Evolutionary conservation across 345 rosid genomes (phyloP).

Genomic region (Citrus medica): DNA sequence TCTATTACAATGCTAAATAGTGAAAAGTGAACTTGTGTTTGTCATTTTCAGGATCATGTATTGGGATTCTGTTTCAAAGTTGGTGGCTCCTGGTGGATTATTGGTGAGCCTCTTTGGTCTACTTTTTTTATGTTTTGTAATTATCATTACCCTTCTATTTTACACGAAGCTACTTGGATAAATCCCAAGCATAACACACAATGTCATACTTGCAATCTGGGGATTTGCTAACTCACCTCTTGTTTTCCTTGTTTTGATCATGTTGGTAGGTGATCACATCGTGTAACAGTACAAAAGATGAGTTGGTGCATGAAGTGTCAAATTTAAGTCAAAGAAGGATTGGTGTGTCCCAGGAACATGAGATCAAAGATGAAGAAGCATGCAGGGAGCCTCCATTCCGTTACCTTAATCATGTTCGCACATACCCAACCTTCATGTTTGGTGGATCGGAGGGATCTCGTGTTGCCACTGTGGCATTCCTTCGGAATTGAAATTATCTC

Average conservation of each 20-base stretch:
- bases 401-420: constrained; percentile 74
- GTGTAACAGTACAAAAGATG: constrained; percentile 85
- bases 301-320: constrained; percentile 73
- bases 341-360: constrained; percentile 29
- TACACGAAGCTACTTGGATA: not conserved
- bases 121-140: not conserved
- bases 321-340: constrained; percentile 53
- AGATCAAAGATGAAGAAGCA: constrained; percentile 40
- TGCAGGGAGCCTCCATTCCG: constrained; percentile 39
- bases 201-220: not conserved
- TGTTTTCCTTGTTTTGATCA: not conserved
- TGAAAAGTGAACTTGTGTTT: not conserved
- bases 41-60: constrained; percentile 65
- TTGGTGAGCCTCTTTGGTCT: constrained; percentile 45
- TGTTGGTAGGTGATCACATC: constrained; percentile 73
- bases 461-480: constrained; percentile 90
- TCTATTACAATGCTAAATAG: not conserved
- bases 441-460: constrained; percentile 88
- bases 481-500: constrained; percentile 60
- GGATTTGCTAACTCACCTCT: not conserved
- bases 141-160: not conserved
- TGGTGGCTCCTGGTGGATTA: constrained; percentile 80
- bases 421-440: constrained; percentile 86
- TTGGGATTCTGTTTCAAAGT: constrained; percentile 88
- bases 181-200: not conserved